Base-by-base conservation (phyloP, 768 basidiomycete species). In the Rhizopogon roseolus region DNA sequence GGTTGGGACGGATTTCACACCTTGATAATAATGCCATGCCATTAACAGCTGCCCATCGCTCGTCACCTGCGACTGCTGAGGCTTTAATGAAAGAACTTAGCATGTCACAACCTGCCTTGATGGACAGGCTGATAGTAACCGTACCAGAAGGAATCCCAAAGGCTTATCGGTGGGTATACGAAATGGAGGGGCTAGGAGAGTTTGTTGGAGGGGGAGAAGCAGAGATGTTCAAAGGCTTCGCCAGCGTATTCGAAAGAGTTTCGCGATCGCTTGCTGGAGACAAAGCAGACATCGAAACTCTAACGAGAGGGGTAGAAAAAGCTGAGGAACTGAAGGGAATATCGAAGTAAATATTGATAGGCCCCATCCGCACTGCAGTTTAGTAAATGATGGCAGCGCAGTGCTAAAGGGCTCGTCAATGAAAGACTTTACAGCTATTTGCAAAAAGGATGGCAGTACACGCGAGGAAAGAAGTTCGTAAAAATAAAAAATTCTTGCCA, bases 101-200 rank as follows among this genome's bases (percentile, higher is more conserved):
- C 38, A 56, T 62, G 22, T 81, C 79, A 9, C 78, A 81, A 62
- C 78, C 79, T 17, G 63, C 60, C 14, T 53, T 78, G 28, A 69
- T 83, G 22, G 56, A 70, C 55, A 70, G 78, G 27, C 71, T 78
- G 42, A 68, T 66, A 10, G 54, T 60, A 17, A 58, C 64, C 9
- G 62, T 81, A 19, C 75, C 79, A 7, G 64, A 71, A 46, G 79
- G 80, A 76, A 67, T 82, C 11, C 79, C 79, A 27, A 84, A 83
- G 58, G 79, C 80, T 2, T 81, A 83, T 58, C 71, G 81, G 48
- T 83, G 74, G 76, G 75, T 78, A 13, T 77, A 74, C 40, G 81
- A 83, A 66, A 82, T 81, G 82, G 68, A 79, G 49, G 82, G 84
- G 63, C 81, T 82, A 32, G 73, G 78, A 5, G 70, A 64, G 3